These are phyloP conservation scores for Tillandsia leiboldiana DNA, from an alignment of 176 grass and related monocot genomes.

Conservation along the genomic window DNA sequence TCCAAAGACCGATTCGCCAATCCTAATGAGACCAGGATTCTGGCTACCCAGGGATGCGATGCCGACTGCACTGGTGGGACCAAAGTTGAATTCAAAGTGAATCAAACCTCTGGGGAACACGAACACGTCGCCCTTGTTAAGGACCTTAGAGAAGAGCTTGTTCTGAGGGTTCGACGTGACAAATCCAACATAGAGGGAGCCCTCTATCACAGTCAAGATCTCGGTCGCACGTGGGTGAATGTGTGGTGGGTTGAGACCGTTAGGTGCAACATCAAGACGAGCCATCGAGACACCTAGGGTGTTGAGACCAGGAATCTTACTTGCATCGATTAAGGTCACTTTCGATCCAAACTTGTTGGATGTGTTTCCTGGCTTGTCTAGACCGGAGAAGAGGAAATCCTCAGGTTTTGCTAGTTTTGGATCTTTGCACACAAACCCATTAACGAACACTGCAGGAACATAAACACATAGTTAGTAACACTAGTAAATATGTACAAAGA, in stretches of 20 bases:
- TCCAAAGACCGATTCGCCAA: constrained; percentile 20
- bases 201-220: constrained; percentile 21
- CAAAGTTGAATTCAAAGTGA: constrained; percentile 29
- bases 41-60: constrained; percentile 27
- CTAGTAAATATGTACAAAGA: no score
- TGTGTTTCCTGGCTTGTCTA: constrained; percentile 20
- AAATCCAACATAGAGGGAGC: constrained; percentile 30
- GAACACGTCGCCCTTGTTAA: constrained; percentile 34
- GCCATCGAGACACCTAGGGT: constrained; percentile 29
- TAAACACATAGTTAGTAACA: neutral
- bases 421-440: constrained; percentile 31
- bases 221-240: constrained; percentile 16
- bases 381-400: constrained; percentile 35
- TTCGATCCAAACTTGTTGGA: constrained; percentile 31
- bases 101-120: constrained; percentile 32
- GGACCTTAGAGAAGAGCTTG: constrained; percentile 27
- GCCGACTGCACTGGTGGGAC: constrained; percentile 9
- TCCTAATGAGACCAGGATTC: constrained; percentile 12
- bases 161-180: constrained; percentile 20
- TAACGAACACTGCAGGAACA: constrained; percentile 22
- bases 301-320: constrained; percentile 23
- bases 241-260: constrained; percentile 35
- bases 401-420: constrained; percentile 1
- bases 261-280: constrained; percentile 32
- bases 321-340: constrained; percentile 24